Evolutionary conservation across 1,284 basidiomycete species (phyloP).

Genomic region (Ceratobasidium sp.): DNA sequence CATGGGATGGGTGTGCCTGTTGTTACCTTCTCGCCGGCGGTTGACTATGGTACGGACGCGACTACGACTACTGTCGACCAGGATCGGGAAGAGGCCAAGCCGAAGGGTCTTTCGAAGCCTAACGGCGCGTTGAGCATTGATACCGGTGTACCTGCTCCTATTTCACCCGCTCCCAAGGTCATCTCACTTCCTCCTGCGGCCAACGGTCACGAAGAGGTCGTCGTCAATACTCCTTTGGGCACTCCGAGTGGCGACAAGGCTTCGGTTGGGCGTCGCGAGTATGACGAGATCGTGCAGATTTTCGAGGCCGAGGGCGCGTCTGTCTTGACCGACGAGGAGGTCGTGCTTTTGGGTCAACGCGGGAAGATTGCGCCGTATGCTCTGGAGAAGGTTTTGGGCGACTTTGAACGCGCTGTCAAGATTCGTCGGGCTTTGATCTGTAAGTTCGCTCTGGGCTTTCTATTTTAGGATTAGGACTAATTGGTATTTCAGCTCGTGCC

Average conservation of each 20-base stretch:
- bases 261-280: conserved; percentile 61
- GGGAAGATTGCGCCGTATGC: conserved; percentile 96
- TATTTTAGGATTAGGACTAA: conserved; percentile 25
- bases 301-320: conserved; percentile 78
- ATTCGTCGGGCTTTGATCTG: conserved; percentile 93
- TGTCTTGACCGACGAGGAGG: conserved; percentile 90
- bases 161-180: conserved; percentile 52
- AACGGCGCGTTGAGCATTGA: conserved; percentile 49
- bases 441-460: conserved; percentile 65
- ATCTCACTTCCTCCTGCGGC: neutral
- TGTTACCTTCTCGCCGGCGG: conserved; percentile 58
- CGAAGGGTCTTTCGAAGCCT: conserved; percentile 51
- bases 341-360: conserved; percentile 89
- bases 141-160: conserved; percentile 54
- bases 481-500: conserved; percentile 75
- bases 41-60: no score
- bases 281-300: conserved; percentile 89
- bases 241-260: conserved; percentile 49
- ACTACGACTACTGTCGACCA: no score
- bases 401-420: conserved; percentile 88
- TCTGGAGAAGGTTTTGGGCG: conserved; percentile 91
- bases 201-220: conserved; percentile 49
- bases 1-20: conserved; percentile 40
- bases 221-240: conserved; percentile 51
- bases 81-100: neutral